Evolutionary conservation across 176 grass and related monocot species (phyloP), one percentile per base, ranked within the genome.

Genomic region (Aegilops sharonensis): DNA sequence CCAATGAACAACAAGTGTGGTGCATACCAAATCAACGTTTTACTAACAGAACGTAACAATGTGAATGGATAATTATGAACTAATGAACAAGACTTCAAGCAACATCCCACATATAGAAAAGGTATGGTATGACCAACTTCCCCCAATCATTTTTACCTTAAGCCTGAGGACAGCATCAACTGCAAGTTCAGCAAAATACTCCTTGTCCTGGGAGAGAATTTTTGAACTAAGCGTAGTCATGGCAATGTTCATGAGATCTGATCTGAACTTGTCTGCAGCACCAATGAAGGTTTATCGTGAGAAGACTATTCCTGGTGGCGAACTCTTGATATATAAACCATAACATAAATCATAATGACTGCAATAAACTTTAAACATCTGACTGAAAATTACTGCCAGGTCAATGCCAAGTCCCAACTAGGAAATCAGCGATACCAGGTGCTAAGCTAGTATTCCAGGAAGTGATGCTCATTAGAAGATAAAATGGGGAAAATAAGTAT

Each of bases 211-310:
- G 39, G 92, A 97, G 82, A 97, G 97, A 62, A 98, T 98, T 92
- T 98, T 98, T 71, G 97, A 98, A 81, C 97, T 96, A 82, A 98
- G 84, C 21, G 97, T 98, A 61, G 97, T 96, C 97, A 92, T 98
- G 18, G 97, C 97, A 64, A 98, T 98, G 29, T 98, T 98, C 92
- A 95, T 94, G 47, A 98, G 91, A 91, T 98, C 97, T 8, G 89
- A 86, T 68, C 82, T 91, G 40, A 98, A 98, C 67, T 91, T 98
- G 11, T 96, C 97, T 98, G 90, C 79, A 87, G 27, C 8, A 36
- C 24, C 75, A 85, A 88, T 64, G 8, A 42, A 89, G 5, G 39
- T 42, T 60, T 83, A 14, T 47, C 27, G 29, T 87, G 11, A 80
- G 29, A 84, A 75, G 4, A 21, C 25, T 34, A 14, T 79, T 68